These are phyloP conservation scores for Boletus subcaerulescens DNA, from an alignment of 768 basidiomycete species.

Conservation along the genomic window DNA sequence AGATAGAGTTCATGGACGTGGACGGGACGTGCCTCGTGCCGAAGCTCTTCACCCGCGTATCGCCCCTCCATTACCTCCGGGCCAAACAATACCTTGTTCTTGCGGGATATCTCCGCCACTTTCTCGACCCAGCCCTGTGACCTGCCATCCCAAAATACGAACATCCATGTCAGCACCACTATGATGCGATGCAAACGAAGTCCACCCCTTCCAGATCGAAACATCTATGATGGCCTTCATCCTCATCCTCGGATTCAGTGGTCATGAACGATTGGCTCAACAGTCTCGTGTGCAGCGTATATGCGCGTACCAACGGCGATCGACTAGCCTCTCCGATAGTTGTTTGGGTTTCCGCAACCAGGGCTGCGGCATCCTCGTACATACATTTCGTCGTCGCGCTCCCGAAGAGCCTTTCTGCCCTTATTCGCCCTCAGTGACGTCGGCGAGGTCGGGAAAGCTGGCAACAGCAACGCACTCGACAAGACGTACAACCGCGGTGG, in stretches of 20 bases:
- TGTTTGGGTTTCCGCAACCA: too few species aligned
- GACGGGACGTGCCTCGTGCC: conserved; percentile 57
- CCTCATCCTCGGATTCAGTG: conserved; percentile 52
- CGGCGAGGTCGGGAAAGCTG: too few species aligned
- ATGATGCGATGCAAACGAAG: not conserved
- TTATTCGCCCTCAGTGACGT: too few species aligned
- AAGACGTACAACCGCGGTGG: too few species aligned
- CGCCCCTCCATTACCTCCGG: conserved; percentile 89
- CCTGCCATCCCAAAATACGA: conserved; percentile 32
- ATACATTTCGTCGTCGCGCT: too few species aligned
- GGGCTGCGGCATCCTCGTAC: too few species aligned
- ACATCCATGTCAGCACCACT: not conserved
- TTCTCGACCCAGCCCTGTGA: conserved; percentile 86
- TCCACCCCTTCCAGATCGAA: conserved; percentile 37
- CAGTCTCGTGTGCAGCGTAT: conserved; percentile 30
- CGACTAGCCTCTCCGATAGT: too few species aligned
- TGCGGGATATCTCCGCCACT: conserved; percentile 95
- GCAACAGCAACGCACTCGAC: too few species aligned
- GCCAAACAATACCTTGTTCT: conserved; percentile 75
- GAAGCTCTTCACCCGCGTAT: conserved; percentile 84
- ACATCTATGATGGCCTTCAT: conserved; percentile 38
- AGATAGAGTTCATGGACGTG: not conserved
- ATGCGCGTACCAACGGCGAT: too few species aligned
- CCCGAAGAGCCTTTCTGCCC: too few species aligned
- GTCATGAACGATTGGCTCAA: conserved; percentile 63